Base-by-base conservation (phyloP, 371 early-diverging fungal genomes). In the Lichtheimia ornata region DNA sequence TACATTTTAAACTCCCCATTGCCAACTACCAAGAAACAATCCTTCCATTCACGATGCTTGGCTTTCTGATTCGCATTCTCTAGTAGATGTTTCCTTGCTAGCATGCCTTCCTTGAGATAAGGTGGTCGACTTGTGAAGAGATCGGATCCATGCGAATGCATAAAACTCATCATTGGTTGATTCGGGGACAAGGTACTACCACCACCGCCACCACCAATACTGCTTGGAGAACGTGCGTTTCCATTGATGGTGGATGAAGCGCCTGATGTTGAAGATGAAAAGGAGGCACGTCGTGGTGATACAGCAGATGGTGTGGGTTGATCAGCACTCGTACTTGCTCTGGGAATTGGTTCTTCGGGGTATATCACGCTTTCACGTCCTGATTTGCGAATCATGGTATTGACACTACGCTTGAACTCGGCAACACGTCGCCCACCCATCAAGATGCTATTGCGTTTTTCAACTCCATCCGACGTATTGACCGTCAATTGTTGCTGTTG, bases 51-150 rank as follows among this genome's bases (percentile, higher is more conserved):
- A 13, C 96, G 87, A 66, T 90, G 82, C 50, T 86, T 86, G 5
- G 96, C 92, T 71, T 91, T 92, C 60, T 87, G 86, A 53, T 85
- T 92, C 3, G 82, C 83, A 9, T 84, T 77, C 58, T 93, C 94
- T 63, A 87, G 79, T 44, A 93, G 66, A 69, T 94, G 93, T 69
- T 97, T 97, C 35, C 95, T 84, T 67, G 92, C 86, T 27, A 97
- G 83, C 2, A 92, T 77, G 3, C 95, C 91, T 67, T 91, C 91
- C 62, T 91, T 84, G 9, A 79, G 54, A 57, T 83, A 84, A n/a
- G 82, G 79, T 0, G 78, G 70, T 28, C 69, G 69, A 51, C 63
- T 75, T 4, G 64, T 54, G 43, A 76, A 77, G 14, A 78, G 61
- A 15, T 61, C 62, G 1, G 66, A 58, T 20, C 50, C 56, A 43